Evolutionary conservation across 305 asterid species (phyloP), one percentile per base, ranked within the genome.

Genomic region (Petunia hybrid): DNA sequence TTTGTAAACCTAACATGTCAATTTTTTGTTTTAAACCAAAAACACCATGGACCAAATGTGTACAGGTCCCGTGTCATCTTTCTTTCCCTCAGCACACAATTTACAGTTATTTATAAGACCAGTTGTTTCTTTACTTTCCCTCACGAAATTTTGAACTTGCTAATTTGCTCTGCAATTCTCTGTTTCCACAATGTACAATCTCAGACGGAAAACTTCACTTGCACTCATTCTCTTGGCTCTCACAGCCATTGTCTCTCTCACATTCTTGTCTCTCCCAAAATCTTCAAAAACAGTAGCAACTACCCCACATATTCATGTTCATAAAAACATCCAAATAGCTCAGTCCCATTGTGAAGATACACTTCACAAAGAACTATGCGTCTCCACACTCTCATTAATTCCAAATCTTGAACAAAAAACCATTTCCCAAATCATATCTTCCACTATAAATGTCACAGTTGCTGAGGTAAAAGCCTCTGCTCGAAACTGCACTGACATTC

Each of bases 311-410:
- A 82, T 91, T 41, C 95, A 91, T 66, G 84, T 84, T 6, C 85
- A 84, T 87, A 80, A 84, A 7, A 89, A 90, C 87, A 66, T 86
- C 81, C 92, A 95, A 60, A 6, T 85, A 0, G 93, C 94, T 2
- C 85, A 84, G 3, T 59, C 95, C 6, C 39, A 92, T 57, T 95
- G 99, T 89, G 84, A 84, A 8, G 98, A 82, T 80, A 89, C 98
- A 68, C 81, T 91, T 71, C 91, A 95, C 87, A 85, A 86, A 4
- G 93, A 91, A 7, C 95, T 90, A 36, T 95, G 99, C 85, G 87
- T 67, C 70, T 88, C 97, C 60, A 91, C 99, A n/a, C 87, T 95
- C 51, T 81, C 88, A 42, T 55, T 84, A 39, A 12, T 91, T 8
- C 97, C 93, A 39, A 90, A 91, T 61, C 97, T 90, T 68, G 92